A percentile compares a stretch with the other conserved stretches of the same genome.
phyloP scores from a whole-genome alignment of 176 grass and related monocot genomes.

The Chrysopogon serrulatus region DNA sequence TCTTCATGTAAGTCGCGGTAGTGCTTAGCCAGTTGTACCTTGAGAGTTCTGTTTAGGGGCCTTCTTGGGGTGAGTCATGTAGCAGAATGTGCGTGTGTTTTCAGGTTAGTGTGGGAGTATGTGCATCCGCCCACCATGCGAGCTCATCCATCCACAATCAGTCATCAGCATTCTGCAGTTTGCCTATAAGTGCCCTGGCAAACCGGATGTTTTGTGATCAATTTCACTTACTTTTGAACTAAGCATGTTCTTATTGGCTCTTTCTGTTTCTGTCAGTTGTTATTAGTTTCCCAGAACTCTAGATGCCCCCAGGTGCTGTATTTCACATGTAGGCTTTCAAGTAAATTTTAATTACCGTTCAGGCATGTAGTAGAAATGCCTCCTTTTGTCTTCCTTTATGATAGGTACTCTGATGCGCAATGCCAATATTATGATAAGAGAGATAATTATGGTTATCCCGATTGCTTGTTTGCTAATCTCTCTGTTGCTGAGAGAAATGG shows the following conservation, averaged over 20 bases:
- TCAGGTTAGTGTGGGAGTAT: background rate
- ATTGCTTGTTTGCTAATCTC: too few species aligned
- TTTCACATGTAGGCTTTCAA: too few species aligned
- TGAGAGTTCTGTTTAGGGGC: conserved; percentile 3
- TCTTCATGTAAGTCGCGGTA: conserved; percentile 4
- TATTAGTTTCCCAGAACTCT: background rate
- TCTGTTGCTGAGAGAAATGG: too few species aligned
- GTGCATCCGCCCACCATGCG: background rate
- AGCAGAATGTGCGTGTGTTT: conserved; percentile 9
- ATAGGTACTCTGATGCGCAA: too few species aligned
- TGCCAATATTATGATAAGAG: too few species aligned
- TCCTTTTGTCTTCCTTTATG: too few species aligned
- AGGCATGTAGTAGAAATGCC: too few species aligned
- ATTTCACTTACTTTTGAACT: background rate
- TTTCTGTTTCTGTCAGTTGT: background rate
- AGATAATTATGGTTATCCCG: too few species aligned
- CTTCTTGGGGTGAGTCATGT: background rate
- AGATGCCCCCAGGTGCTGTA: background rate
- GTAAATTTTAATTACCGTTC: too few species aligned
- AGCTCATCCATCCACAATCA: conserved; percentile 7
- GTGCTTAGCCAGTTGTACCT: conserved; percentile 10
- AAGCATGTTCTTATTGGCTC: background rate
- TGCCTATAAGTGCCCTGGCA: background rate
- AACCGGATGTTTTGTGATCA: conserved; percentile 6
- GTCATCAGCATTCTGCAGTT: background rate